These are phyloP conservation scores for Ophiocordyceps camponoti-rufipedis DNA, from an alignment of 2,329 filamentous ascomycete genomes.

Conservation along the genomic window DNA sequence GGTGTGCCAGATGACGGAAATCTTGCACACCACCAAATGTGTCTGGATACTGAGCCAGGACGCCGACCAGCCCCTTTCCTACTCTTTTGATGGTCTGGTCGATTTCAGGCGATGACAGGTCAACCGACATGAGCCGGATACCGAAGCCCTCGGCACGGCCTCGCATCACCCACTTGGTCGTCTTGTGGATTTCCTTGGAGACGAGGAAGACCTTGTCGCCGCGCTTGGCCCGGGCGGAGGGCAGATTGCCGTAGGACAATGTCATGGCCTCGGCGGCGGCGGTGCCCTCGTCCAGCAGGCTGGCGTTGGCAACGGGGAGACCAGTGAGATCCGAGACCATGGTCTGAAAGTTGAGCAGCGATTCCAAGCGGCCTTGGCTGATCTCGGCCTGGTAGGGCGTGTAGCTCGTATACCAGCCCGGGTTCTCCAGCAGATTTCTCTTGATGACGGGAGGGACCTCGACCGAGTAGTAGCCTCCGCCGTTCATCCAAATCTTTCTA, in stretches of 20 bases:
- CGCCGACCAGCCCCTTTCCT: constrained; percentile 69
- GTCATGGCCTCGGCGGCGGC: constrained; percentile 95
- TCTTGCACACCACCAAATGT: constrained; percentile 66
- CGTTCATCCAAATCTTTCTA: constrained; percentile 52
- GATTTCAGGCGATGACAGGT: constrained; percentile 46
- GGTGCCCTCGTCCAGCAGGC: constrained; percentile 76
- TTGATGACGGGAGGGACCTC: constrained; percentile 78
- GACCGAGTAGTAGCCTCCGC: constrained; percentile 77
- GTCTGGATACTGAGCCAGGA: constrained; percentile 89
- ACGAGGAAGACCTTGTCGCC: constrained; percentile 69
- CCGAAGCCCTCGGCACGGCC: constrained; percentile 85
- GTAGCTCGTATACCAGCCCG: constrained; percentile 95
- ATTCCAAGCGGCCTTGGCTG: constrained; percentile 85
- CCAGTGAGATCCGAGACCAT: constrained; percentile 77
- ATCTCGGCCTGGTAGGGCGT: constrained; percentile 96
- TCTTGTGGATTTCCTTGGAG: constrained; percentile 64
- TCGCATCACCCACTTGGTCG: constrained; percentile 68
- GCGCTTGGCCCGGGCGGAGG: constrained; percentile 57
- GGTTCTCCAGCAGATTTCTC: constrained; percentile 80
- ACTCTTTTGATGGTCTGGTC: constrained; percentile 50
- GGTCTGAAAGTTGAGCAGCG: constrained; percentile 88
- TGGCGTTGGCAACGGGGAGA: constrained; percentile 77
- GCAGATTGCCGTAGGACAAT: constrained; percentile 62
- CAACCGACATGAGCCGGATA: constrained; percentile 56
- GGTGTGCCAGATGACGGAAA: constrained; percentile 54